These are phyloP conservation scores for Aspergillus tanneri DNA, from an alignment of 2,329 filamentous ascomycete genomes.

Conservation along the genomic window DNA sequence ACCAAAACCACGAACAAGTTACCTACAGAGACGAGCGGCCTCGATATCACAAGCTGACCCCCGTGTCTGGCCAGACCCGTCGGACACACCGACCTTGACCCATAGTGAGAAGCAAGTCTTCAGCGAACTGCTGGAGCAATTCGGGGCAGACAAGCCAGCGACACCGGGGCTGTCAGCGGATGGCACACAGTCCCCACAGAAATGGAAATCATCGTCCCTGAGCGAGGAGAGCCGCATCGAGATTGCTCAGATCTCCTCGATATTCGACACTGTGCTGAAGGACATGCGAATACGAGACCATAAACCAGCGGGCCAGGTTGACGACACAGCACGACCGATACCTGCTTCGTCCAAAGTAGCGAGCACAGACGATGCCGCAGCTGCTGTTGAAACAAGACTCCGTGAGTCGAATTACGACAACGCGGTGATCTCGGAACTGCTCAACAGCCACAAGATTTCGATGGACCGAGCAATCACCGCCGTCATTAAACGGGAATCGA, in stretches of 20 bases:
- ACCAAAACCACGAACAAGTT: constrained; percentile 21
- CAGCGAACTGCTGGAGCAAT: constrained; percentile 12
- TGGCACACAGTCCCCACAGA: neutral
- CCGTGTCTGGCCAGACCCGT: neutral
- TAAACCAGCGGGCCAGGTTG: neutral
- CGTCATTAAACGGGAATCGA: constrained; percentile 31
- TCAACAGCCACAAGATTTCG: constrained; percentile 16
- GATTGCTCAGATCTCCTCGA: constrained; percentile 25
- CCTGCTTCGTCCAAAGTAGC: neutral
- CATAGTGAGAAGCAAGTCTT: constrained; percentile 17
- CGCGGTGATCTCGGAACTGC: constrained; percentile 10
- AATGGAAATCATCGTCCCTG: constrained; percentile 3
- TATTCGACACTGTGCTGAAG: constrained; percentile 26
- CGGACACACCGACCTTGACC: constrained; percentile 14
- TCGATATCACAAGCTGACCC: neutral
- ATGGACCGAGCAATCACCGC: constrained; percentile 25
- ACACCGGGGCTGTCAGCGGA: constrained; percentile 7
- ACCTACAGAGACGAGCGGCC: constrained; percentile 5
- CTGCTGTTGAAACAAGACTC: neutral
- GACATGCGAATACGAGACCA: constrained; percentile 15
- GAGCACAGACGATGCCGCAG: neutral
- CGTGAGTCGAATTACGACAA: constrained; percentile 1
- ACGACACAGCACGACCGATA: neutral
- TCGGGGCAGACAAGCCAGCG: constrained; percentile 1
- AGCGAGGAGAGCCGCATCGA: constrained; percentile 20